phyloP scores from a whole-genome alignment of 495 filamentous ascomycete genomes.

The Bacidia rubella region DNA sequence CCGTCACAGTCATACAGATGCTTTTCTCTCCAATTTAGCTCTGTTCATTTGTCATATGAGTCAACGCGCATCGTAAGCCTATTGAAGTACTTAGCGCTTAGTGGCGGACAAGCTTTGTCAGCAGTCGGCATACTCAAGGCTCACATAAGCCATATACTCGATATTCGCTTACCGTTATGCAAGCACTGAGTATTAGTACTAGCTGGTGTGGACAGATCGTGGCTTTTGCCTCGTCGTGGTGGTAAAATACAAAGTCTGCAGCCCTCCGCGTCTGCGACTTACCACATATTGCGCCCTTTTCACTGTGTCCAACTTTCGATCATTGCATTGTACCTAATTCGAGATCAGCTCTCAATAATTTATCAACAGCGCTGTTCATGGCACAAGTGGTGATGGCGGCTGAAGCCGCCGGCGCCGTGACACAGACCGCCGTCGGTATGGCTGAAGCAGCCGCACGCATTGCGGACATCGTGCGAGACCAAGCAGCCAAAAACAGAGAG shows the following conservation, averaged over 20 bases:
- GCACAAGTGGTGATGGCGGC: not conserved
- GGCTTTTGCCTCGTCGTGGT: not conserved
- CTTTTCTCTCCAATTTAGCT: too few relatives aligned
- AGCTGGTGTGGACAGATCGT: not conserved
- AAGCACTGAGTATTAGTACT: not conserved
- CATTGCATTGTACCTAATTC: too few relatives aligned
- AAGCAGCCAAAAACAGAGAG: constrained; percentile 8
- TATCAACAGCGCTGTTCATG: too few relatives aligned
- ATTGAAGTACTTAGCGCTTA: not conserved
- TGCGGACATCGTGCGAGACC: constrained; percentile 4
- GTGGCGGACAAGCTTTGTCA: not conserved
- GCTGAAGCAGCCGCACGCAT: constrained; percentile 10
- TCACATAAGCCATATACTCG: not conserved
- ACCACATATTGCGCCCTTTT: too few relatives aligned
- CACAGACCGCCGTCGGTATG: constrained; percentile 4
- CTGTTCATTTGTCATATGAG: too few relatives aligned
- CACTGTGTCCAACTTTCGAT: too few relatives aligned
- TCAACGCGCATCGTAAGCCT: too few relatives aligned
- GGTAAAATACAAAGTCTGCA: not conserved
- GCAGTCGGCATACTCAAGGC: not conserved
- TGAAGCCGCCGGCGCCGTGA: not conserved
- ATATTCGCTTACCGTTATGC: not conserved
- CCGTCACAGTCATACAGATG: too few relatives aligned
- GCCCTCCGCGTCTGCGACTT: too few relatives aligned
- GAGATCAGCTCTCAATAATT: too few relatives aligned